Evolutionary conservation across 2,329 filamentous ascomycete genomes (phyloP).

Genomic region (Fusarium sp.): DNA sequence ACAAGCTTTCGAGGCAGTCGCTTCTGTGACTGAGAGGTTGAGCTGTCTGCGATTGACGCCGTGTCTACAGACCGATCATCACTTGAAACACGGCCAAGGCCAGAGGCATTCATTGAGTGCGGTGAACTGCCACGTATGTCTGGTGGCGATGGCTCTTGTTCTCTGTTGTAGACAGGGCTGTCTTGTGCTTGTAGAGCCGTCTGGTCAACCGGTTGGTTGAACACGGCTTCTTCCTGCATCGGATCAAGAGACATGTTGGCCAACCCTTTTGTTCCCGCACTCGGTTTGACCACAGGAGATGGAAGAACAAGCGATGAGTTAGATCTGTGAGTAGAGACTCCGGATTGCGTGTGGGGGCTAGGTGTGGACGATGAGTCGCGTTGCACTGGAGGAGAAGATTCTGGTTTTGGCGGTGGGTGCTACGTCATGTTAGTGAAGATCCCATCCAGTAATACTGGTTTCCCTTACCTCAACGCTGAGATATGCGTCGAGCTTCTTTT

Average conservation of each 20-base stretch:
- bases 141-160: slow-evolving; percentile 28
- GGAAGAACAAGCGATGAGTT: slow-evolving; percentile 13
- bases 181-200: slow-evolving; percentile 40
- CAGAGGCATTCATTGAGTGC: slow-evolving; percentile 29
- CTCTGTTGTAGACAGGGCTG: slow-evolving; percentile 40
- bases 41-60: slow-evolving; percentile 38
- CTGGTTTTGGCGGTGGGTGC: slow-evolving; percentile 22
- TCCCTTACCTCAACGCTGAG: slow-evolving; percentile 51
- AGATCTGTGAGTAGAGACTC: slow-evolving; percentile 9
- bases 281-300: slow-evolving; percentile 7
- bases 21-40: slow-evolving; percentile 43
- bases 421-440: slow-evolving; percentile 19
- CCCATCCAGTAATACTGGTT: background rate
- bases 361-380: background rate
- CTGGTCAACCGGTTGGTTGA: slow-evolving; percentile 46
- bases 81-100: slow-evolving; percentile 47
- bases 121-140: slow-evolving; percentile 38
- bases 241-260: slow-evolving; percentile 38
- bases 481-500: slow-evolving; percentile 77
- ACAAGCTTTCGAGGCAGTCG: slow-evolving; percentile 54
- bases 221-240: slow-evolving; percentile 47
- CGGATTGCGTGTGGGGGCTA: slow-evolving; percentile 12
- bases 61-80: slow-evolving; percentile 47
- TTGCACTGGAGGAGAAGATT: slow-evolving; percentile 2
- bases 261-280: background rate